phyloP scores from a whole-genome alignment of 176 grass and related monocot species.

The Saccharum spontaneum region DNA sequence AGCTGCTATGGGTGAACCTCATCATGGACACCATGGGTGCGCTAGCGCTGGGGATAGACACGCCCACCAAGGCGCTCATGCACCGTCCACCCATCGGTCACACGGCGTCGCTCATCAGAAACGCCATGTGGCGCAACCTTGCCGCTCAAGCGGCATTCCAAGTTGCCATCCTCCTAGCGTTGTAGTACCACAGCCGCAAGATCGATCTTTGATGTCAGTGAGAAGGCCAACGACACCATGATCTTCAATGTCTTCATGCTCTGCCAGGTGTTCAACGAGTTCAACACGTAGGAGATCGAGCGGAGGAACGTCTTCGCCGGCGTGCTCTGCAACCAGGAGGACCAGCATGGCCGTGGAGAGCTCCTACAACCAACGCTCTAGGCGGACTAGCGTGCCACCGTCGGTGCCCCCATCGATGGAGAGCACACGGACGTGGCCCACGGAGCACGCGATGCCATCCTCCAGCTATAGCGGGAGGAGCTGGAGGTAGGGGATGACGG shows the following conservation, averaged over 20 bases:
- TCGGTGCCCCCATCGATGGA: no score
- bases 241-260: constrained; percentile 93
- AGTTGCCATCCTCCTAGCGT: constrained; percentile 49
- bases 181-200: constrained; percentile 49
- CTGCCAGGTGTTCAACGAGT: constrained; percentile 96
- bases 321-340: constrained; percentile 41
- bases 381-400: no score
- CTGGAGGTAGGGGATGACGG: no score
- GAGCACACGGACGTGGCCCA: no score
- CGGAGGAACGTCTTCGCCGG: constrained; percentile 76
- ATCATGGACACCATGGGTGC: constrained; percentile 93
- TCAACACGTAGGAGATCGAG: constrained; percentile 79
- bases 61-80: no score
- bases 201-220: constrained; percentile 14
- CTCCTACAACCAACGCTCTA: no score
- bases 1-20: constrained; percentile 79
- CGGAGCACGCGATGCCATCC: no score
- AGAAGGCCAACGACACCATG: constrained; percentile 72
- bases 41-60: not conserved
- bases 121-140: no score
- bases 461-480: no score
- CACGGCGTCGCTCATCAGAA: no score
- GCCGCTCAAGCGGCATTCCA: constrained; percentile 51
- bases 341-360: no score
- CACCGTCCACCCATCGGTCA: no score